A percentile compares a stretch with the other conserved stretches of the same genome.
These are phyloP conservation scores for Aegilops umbellulata DNA, from an alignment of 176 grass and related monocot genomes.

Conservation along the genomic window DNA sequence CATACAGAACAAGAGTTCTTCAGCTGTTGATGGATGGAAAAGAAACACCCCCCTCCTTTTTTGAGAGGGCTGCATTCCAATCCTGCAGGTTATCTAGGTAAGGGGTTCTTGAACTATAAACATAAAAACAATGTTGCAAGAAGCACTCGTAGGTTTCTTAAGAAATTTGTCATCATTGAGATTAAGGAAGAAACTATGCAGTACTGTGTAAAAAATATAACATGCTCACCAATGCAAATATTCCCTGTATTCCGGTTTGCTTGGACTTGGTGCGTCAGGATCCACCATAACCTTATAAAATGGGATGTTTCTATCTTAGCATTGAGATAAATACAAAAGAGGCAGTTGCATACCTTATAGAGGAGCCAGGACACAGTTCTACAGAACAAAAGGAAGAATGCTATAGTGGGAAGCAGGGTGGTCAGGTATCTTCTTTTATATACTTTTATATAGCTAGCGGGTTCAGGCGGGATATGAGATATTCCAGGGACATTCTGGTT, in stretches of 20 bases:
- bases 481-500: neutral
- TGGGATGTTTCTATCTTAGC: conserved; percentile 23
- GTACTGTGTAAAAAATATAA: conserved; percentile 34
- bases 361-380: conserved; percentile 1
- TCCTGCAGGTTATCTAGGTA: conserved; percentile 64
- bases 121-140: conserved; percentile 41
- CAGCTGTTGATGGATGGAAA: conserved; percentile 57
- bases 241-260: conserved; percentile 94
- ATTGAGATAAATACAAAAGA: conserved; percentile 24
- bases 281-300: conserved; percentile 91
- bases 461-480: neutral
- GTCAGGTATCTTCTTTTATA: neutral
- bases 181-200: neutral
- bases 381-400: neutral
- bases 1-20: conserved; percentile 58
- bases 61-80: conserved; percentile 73
- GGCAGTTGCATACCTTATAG: conserved; percentile 6
- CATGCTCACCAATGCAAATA: conserved; percentile 84
- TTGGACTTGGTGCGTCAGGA: conserved; percentile 97
- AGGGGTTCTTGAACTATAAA: conserved; percentile 57
- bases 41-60: conserved; percentile 70
- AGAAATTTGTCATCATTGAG: neutral
- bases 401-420: neutral
- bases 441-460: neutral
- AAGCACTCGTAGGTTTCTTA: conserved; percentile 5